These are phyloP conservation scores for Sugiyamaella marilandica DNA, from an alignment of 805 yeast genomes.

Conservation along the genomic window DNA sequence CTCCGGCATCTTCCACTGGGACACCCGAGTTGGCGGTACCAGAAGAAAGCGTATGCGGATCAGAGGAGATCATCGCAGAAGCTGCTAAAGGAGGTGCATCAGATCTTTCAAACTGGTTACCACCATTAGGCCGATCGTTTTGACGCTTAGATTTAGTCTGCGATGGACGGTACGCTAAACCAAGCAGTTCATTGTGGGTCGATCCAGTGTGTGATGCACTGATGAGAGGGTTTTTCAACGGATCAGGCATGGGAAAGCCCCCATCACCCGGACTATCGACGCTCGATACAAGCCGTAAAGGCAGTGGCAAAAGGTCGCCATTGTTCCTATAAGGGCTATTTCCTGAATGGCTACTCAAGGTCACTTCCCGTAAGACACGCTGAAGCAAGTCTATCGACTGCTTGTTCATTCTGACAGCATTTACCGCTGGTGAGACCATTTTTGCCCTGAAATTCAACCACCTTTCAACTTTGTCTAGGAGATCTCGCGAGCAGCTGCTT, in stretches of 20 bases:
- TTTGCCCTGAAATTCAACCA: slow-evolving; percentile 9
- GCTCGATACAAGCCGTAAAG: background rate
- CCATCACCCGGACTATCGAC: too few species aligned
- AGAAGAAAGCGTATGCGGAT: too few species aligned
- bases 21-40: too few species aligned
- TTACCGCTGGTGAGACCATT: background rate
- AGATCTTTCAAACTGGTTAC: too few species aligned
- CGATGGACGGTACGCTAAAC: too few species aligned
- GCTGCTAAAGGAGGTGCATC: too few species aligned
- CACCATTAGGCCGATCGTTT: too few species aligned
- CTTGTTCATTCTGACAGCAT: background rate
- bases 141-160: too few species aligned
- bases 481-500: background rate
- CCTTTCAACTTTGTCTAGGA: slow-evolving; percentile 9
- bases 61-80: too few species aligned
- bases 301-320: background rate
- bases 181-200: background rate
- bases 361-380: slow-evolving; percentile 9
- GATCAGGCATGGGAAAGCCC: background rate
- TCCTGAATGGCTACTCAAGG: background rate
- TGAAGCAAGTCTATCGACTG: slow-evolving; percentile 7
- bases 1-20: too few species aligned
- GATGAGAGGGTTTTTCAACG: background rate
- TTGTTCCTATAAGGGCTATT: background rate
- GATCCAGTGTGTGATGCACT: background rate